Base-by-base conservation (phyloP, 768 basidiomycete genomes). In the Pilatotrama ljubarskyi region DNA sequence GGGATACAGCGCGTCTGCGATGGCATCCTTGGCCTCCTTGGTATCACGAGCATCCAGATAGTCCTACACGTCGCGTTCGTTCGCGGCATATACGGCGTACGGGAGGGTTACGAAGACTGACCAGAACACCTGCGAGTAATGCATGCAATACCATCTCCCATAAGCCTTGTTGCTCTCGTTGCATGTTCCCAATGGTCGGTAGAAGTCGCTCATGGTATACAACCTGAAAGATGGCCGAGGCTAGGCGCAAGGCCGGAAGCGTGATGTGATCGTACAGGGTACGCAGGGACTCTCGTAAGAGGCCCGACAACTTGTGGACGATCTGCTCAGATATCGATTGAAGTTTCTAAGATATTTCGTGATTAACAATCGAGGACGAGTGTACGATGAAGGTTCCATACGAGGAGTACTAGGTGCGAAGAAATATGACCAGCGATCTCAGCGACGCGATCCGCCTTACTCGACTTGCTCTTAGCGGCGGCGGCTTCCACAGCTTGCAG, bases 101-200 rank as follows among this genome's bases (percentile, higher is more conserved):
- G 5, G 10, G 17, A 9, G 20, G 43, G 10, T 8, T 26, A 6
- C 10, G 38, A 43, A 36, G 40, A 63, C 76, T 64, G 64, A 83
- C 83, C 59, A 84, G 66, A 35, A 84, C 61, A 3, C 85, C 84
- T 4, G 85, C 82, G 20, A 87, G 65, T n/a, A 85, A 59, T 10
- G 78, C 74, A 26, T 76, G 65, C 35, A 80, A 76, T 11, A 79
- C 71, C 13, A 56, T 61, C 68, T 84, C 82, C 84, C 85, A 86
- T 2, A 68, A 58, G 5, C 49, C 59, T 42, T 67, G 64, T 51
- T 70, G 58, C 9, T 52, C 63, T 24, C 66, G 61, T 14, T 43
- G 65, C 62, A 32, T 69, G 44, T 32, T 70, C 3, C 55, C 58
- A 3, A 67, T 53, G 1, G 63, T 62, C n/a, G 74, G 61, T 15